These are phyloP conservation scores for Hymenoscyphus repandus DNA, from an alignment of 2,329 filamentous ascomycete genomes.

Conservation along the genomic window DNA sequence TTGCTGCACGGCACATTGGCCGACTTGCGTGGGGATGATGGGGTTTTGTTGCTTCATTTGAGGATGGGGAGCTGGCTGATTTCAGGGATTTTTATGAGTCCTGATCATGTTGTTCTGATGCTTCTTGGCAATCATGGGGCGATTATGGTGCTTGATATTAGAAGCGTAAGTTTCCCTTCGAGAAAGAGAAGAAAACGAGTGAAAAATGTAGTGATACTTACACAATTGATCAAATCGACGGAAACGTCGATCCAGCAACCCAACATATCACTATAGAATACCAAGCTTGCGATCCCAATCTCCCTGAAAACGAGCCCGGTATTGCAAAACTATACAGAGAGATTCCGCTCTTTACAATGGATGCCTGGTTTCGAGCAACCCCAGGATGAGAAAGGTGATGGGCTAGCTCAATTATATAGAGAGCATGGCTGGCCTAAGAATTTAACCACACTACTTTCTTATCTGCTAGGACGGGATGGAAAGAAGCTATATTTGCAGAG, in stretches of 20 bases:
- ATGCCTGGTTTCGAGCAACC: slow-evolving; percentile 6
- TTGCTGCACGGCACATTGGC: slow-evolving; percentile 9
- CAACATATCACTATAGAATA: not conserved
- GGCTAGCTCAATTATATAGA: slow-evolving; percentile 6
- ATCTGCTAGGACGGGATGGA: too few relatives aligned
- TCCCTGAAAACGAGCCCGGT: slow-evolving; percentile 5
- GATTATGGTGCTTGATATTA: slow-evolving; percentile 10
- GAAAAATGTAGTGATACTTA: slow-evolving; percentile 8
- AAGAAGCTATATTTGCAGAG: too few relatives aligned
- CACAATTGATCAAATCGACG: slow-evolving; percentile 4
- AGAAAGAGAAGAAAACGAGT: not conserved
- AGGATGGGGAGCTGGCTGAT: not conserved
- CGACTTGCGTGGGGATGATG: slow-evolving; percentile 7
- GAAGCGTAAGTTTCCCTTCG: slow-evolving; percentile 4
- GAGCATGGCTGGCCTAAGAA: slow-evolving; percentile 10
- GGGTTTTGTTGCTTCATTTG: not conserved
- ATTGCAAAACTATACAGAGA: slow-evolving; percentile 12
- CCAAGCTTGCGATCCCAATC: not conserved
- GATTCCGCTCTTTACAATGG: slow-evolving; percentile 8
- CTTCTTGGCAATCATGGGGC: slow-evolving; percentile 6
- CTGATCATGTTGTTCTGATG: slow-evolving; percentile 12
- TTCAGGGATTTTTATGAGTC: slow-evolving; percentile 13
- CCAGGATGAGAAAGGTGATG: slow-evolving; percentile 7
- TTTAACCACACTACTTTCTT: too few relatives aligned
- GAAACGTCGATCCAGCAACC: slow-evolving; percentile 4